A percentile compares a stretch with the other conserved stretches of the same genome.
Conservation (phyloP, 768 basidiomycete species). For the Rhodosporidiobolus odoratus region DNA sequence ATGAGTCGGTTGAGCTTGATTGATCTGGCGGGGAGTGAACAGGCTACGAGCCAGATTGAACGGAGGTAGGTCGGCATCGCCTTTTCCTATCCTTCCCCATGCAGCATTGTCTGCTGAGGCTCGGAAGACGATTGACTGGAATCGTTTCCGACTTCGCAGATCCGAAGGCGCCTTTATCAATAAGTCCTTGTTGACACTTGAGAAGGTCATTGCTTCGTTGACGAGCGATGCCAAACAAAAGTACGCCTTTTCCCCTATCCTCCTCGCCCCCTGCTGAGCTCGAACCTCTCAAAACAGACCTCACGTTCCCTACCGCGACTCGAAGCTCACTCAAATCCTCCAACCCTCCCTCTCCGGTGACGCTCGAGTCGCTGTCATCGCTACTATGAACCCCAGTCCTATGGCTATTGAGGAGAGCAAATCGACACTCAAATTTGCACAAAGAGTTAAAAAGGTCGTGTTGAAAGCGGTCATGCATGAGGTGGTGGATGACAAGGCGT, state of each 20-base stretch:
- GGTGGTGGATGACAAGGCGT: conserved; percentile 41
- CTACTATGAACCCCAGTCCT: conserved; percentile 84
- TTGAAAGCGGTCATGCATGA: conserved; percentile 41
- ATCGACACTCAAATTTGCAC: conserved; percentile 74
- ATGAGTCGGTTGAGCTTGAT: conserved; percentile 64
- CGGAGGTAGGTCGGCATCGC: no score
- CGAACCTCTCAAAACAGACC: conserved; percentile 53
- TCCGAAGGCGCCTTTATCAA: conserved; percentile 98
- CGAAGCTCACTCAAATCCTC: conserved; percentile 65
- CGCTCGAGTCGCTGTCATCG: conserved; percentile 87
- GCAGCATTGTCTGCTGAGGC: no score
- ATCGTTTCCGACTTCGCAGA: no score
- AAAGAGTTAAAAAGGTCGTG: conserved; percentile 84
- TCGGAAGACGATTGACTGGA: no score
- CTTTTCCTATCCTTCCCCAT: no score
- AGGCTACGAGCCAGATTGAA: conserved; percentile 91
- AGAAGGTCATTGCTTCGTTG: conserved; percentile 83
- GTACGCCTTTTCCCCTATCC: conserved; percentile 51
- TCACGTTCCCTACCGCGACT: conserved; percentile 94
- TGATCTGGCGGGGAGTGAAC: conserved; percentile 94
- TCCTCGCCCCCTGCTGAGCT: conserved; percentile 53
- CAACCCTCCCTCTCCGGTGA: conserved; percentile 93
- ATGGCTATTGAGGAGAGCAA: conserved; percentile 74
- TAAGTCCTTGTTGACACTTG: conserved; percentile 71
- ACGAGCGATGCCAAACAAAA: conserved; percentile 67